phyloP scores from a whole-genome alignment of 108 stramenopile genomes.

The Asterionellopsis glacialis region DNA sequence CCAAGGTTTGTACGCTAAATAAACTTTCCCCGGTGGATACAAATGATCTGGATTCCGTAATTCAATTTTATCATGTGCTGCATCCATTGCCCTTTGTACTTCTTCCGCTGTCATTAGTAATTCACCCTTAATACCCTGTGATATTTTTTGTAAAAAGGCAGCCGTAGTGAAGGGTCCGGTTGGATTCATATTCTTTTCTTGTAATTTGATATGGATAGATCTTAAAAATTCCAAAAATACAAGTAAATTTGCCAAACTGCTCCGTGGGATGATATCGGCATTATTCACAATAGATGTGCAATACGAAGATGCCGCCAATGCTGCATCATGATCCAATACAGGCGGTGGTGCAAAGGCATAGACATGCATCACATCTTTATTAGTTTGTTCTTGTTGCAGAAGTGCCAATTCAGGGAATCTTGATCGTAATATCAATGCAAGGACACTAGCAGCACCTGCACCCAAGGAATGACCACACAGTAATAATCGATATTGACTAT shows the following conservation, averaged over 20 bases:
- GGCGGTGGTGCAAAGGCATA: conserved; percentile 76
- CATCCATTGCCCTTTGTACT: conserved; percentile 25
- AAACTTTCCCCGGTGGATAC: conserved; percentile 52
- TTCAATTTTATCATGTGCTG: conserved; percentile 37
- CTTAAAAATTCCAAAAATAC: conserved; percentile 52
- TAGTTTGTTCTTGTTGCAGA: neutral
- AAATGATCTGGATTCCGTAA: conserved; percentile 55
- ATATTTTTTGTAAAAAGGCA: conserved; percentile 45
- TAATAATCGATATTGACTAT: conserved; percentile 34
- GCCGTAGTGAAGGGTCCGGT: conserved; percentile 24
- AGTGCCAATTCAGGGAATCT: conserved; percentile 44
- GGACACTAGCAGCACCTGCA: conserved; percentile 43
- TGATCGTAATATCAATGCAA: conserved; percentile 50
- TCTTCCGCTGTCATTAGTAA: conserved; percentile 36
- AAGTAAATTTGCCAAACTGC: conserved; percentile 53
- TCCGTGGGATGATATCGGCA: conserved; percentile 65
- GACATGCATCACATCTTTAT: conserved; percentile 32
- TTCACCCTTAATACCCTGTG: conserved; percentile 37
- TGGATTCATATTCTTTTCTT: conserved; percentile 40
- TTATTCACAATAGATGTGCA: conserved; percentile 60
- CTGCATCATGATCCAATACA: conserved; percentile 52
- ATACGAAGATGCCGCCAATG: conserved; percentile 48
- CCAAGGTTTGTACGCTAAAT: conserved; percentile 54
- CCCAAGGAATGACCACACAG: conserved; percentile 65
- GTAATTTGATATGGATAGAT: conserved; percentile 29